Conservation (phyloP, 1,284 basidiomycete species). For the Apiotrichum porosum region DNA sequence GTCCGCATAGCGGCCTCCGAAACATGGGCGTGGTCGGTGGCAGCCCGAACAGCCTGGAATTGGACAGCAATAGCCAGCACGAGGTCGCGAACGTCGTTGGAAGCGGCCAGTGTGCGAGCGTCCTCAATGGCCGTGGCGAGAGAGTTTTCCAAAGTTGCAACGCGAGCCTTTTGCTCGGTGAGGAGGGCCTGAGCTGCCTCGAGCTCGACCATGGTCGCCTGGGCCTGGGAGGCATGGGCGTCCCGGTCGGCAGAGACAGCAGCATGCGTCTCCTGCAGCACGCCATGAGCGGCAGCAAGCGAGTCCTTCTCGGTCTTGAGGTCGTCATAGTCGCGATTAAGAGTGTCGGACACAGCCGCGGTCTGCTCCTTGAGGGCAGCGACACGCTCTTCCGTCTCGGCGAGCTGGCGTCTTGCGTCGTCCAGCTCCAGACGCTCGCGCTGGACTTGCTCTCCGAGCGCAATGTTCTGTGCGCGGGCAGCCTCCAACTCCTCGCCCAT, state of each 20-base stretch:
- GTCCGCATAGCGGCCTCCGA: background rate
- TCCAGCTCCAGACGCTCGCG: no score
- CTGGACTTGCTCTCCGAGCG: no score
- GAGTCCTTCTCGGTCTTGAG: slow-evolving; percentile 6
- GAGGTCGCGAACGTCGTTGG: background rate
- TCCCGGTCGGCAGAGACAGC: slow-evolving; percentile 1
- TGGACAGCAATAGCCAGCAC: slow-evolving; percentile 11
- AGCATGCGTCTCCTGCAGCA: background rate
- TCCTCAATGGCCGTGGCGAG: background rate
- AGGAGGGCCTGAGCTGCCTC: background rate
- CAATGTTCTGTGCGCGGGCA: no score
- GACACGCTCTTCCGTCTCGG: background rate
- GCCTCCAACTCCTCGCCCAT: no score
- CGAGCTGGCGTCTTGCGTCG: no score
- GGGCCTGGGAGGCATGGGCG: background rate
- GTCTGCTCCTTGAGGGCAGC: background rate
- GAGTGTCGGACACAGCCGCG: background rate
- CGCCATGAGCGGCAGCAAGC: background rate
- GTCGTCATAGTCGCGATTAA: background rate
- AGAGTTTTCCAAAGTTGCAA: background rate
- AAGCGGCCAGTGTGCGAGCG: background rate
- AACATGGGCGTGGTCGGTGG: background rate
- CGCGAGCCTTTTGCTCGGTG: background rate
- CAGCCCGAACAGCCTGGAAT: background rate
- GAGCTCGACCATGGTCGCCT: background rate